Evolutionary conservation across 371 early-diverging fungal species (phyloP).

Genomic region (Mucor irregularis): DNA sequence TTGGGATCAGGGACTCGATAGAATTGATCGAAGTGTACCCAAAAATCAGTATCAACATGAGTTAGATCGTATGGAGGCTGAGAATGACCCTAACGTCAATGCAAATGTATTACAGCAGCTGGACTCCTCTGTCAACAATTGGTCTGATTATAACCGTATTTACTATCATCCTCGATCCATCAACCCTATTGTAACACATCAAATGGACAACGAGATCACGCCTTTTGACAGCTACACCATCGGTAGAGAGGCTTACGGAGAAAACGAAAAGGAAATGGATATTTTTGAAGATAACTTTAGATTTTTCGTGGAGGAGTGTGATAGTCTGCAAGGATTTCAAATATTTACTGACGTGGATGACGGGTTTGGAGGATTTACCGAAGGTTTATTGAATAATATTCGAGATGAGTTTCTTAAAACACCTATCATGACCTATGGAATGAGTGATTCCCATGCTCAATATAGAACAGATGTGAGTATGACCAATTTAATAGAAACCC

Average conservation of each 20-base stretch:
- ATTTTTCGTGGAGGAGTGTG: slow-evolving; percentile 83
- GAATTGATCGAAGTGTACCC: slow-evolving; percentile 32
- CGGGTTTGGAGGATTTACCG: slow-evolving; percentile 79
- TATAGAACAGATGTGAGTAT: slow-evolving; percentile 34
- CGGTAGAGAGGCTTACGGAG: slow-evolving; percentile 68
- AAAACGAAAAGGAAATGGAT: slow-evolving; percentile 62
- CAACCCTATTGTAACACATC: slow-evolving; percentile 59
- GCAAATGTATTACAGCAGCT: slow-evolving; percentile 27
- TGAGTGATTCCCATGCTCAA: slow-evolving; percentile 29
- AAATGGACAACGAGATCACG: slow-evolving; percentile 63
- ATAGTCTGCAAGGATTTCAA: slow-evolving; percentile 85
- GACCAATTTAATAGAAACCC: neutral
- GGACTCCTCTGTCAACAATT: slow-evolving; percentile 54
- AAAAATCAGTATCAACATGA: slow-evolving; percentile 58
- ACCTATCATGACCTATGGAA: slow-evolving; percentile 67
- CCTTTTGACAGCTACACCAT: slow-evolving; percentile 75
- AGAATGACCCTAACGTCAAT: slow-evolving; percentile 15
- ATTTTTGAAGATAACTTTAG: slow-evolving; percentile 79
- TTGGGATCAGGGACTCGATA: slow-evolving; percentile 56
- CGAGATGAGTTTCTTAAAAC: slow-evolving; percentile 81
- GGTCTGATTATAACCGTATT: slow-evolving; percentile 83
- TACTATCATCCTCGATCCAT: slow-evolving; percentile 78
- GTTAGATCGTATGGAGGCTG: slow-evolving; percentile 50
- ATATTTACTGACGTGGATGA: slow-evolving; percentile 69
- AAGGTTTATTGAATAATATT: slow-evolving; percentile 63